A percentile compares a stretch with the other conserved stretches of the same genome.
phyloP scores from a whole-genome alignment of 2,329 filamentous ascomycete genomes.

The Penicillium sp. region DNA sequence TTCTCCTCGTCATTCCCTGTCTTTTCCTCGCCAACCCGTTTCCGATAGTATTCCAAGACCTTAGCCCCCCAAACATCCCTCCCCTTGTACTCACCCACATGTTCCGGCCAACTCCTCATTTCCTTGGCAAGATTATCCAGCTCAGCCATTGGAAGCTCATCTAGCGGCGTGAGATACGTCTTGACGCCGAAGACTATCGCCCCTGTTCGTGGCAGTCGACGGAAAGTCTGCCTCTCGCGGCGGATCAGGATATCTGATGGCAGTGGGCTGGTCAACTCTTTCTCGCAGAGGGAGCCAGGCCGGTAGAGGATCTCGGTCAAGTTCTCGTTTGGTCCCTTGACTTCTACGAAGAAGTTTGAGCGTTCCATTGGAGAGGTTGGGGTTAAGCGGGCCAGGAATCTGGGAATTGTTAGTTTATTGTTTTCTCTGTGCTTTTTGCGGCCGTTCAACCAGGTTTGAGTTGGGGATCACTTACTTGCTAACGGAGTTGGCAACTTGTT shows the following conservation, averaged over 20 bases:
- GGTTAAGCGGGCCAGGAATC: slow-evolving; percentile 50
- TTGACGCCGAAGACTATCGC: slow-evolving; percentile 53
- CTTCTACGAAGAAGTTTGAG: slow-evolving; percentile 53
- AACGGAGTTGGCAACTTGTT: slow-evolving; percentile 45
- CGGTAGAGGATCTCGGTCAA: slow-evolving; percentile 49
- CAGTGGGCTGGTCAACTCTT: slow-evolving; percentile 36
- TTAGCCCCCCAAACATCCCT: slow-evolving; percentile 45
- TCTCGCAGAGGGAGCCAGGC: slow-evolving; percentile 41
- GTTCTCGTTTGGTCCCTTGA: slow-evolving; percentile 38
- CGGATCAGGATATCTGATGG: slow-evolving; percentile 49
- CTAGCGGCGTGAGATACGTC: slow-evolving; percentile 46
- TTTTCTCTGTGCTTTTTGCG: neutral
- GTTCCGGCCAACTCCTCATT: slow-evolving; percentile 48
- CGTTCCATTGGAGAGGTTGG: slow-evolving; percentile 50
- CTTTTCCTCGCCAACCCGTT: slow-evolving; percentile 18
- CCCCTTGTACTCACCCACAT: slow-evolving; percentile 49
- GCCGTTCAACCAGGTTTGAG: neutral
- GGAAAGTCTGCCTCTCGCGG: slow-evolving; percentile 53
- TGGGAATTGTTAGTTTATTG: slow-evolving; percentile 16
- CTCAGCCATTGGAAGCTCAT: slow-evolving; percentile 44
- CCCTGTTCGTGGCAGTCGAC: slow-evolving; percentile 44
- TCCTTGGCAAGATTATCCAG: slow-evolving; percentile 45
- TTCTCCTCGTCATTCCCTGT: neutral
- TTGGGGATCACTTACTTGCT: slow-evolving; percentile 39
- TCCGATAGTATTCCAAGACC: slow-evolving; percentile 40